A percentile compares a stretch with the other conserved stretches of the same genome.
phyloP scores from a whole-genome alignment of 2,329 filamentous ascomycete genomes.

The Cladophialophora carrionii region DNA sequence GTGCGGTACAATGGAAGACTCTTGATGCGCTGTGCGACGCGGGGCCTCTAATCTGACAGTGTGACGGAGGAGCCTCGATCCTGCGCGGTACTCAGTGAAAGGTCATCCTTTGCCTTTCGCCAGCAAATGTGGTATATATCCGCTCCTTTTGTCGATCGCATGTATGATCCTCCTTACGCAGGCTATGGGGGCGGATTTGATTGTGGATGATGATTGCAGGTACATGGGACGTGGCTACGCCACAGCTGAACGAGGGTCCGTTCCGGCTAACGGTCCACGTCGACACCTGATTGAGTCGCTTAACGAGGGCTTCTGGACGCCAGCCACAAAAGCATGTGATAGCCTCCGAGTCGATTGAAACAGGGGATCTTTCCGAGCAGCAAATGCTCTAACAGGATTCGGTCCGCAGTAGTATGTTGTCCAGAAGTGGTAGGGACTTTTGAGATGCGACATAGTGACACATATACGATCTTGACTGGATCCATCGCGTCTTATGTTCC shows the following conservation, averaged over 20 bases:
- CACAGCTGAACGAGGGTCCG: slow-evolving; percentile 20
- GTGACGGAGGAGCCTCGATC: background rate
- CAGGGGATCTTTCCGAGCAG: background rate
- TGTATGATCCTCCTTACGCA: slow-evolving; percentile 12
- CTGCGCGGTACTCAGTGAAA: background rate
- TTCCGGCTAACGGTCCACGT: background rate
- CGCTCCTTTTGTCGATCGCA: slow-evolving; percentile 9
- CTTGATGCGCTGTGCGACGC: slow-evolving; percentile 3
- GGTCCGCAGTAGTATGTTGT: background rate
- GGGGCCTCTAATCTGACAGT: background rate
- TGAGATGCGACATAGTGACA: background rate
- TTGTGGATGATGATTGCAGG: background rate
- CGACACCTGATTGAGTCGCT: slow-evolving; percentile 1
- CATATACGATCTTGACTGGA: background rate
- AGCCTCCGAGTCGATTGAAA: background rate
- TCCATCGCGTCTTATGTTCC: slow-evolving; percentile 5
- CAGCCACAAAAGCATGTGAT: slow-evolving; percentile 9
- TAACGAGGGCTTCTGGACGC: background rate
- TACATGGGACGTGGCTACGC: background rate
- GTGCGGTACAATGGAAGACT: background rate
- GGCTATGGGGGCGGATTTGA: slow-evolving; percentile 14
- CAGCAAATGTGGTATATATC: slow-evolving; percentile 1
- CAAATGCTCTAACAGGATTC: background rate
- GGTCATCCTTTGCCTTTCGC: background rate
- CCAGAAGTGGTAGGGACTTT: background rate